Evolutionary conservation across 306 rosid species (phyloP).

Genomic region (Vigna reflexopilosa): DNA sequence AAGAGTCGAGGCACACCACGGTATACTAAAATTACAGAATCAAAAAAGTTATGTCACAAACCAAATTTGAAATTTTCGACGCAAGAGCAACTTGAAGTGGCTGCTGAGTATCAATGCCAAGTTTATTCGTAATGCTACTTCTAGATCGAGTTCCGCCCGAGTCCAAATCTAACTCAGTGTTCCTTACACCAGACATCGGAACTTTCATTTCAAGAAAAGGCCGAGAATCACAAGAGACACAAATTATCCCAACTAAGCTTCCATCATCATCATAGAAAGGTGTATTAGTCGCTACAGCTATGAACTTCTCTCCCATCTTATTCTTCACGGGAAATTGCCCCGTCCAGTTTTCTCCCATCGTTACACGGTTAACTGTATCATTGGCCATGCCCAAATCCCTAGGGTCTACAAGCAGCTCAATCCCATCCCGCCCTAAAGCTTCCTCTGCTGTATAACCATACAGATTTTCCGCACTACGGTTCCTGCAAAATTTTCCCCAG

Average conservation of each 20-base stretch:
- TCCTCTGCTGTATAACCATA: constrained; percentile 88
- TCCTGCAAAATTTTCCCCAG: constrained; percentile 65
- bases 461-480: constrained; percentile 81
- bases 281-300: constrained; percentile 63
- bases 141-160: constrained; percentile 45
- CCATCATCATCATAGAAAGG: constrained; percentile 91
- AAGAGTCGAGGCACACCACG: constrained; percentile 53
- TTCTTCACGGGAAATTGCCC: constrained; percentile 88
- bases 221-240: constrained; percentile 76
- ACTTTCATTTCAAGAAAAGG: constrained; percentile 68
- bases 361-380: constrained; percentile 64
- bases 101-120: constrained; percentile 92
- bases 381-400: constrained; percentile 56
- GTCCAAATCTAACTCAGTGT: constrained; percentile 55
- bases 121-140: constrained; percentile 61
- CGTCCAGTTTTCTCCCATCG: constrained; percentile 84
- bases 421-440: constrained; percentile 74
- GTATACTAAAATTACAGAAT: constrained; percentile 47
- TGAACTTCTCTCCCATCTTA: constrained; percentile 73
- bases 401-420: constrained; percentile 75
- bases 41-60: constrained; percentile 58
- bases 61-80: constrained; percentile 89
- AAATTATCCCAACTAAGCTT: constrained; percentile 71
- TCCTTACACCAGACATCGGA: constrained; percentile 45
- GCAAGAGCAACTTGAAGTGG: constrained; percentile 83